Evolutionary conservation across 306 rosid species (phyloP), one percentile per base, ranked within the genome.

Genomic region (Medicago lupulina): DNA sequence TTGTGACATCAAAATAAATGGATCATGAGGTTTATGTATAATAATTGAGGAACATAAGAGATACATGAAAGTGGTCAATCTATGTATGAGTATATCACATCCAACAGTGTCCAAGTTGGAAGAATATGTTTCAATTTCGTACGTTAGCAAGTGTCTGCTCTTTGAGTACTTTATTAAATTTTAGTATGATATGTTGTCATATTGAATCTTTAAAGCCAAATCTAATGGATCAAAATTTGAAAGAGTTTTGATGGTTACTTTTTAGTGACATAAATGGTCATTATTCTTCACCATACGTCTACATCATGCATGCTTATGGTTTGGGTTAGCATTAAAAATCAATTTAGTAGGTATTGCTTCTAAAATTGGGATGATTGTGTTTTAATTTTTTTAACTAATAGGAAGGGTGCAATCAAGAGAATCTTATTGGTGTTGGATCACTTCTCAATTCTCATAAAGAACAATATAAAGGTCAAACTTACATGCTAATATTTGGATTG

Each of bases 41-140:
- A 34, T 78, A 36, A 28, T 78, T 67, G 78, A 46, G 49, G 79
- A 53, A 75, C 64, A 5, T 40, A 7, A 18, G 44, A 41, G 38
- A 39, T 61, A 23, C 41, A 31, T 53, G 49, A 67, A 65, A 34
- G 54, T 46, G 81, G 80, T 77, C 72, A 67, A 53, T 31, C 57
- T 71, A 46, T 57, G 77, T 47, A 44, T 51, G 57, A 68, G 40
- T 28, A 38, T 69, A 66, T 81, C 49, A 40, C 44, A 67, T 66
- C 3, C 59, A 46, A 71, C 71, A 63, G 76, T 57, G 85, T 87
- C 86, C 88, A 81, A 81, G n/a, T 77, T 39, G 61, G 59, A 71
- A 79, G 79, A 82, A 89, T 79, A 67, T 83, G 34, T 69, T 72
- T 9, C 80, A 13, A 47, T 67, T 76, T 76, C 83, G 77, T 79